Conservation (phyloP, 305 asterid species). For the Withania somnifera region DNA sequence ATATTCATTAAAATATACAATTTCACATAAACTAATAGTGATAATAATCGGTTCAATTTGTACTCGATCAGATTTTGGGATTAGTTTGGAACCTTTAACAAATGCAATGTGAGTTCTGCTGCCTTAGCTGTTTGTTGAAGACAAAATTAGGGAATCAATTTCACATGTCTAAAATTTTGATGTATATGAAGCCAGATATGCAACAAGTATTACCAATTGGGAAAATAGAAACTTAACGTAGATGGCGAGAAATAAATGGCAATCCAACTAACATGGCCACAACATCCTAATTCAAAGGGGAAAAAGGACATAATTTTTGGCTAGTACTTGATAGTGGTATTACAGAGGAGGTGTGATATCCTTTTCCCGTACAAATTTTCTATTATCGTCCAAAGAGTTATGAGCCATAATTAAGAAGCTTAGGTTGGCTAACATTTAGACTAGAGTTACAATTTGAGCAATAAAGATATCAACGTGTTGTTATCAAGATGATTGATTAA, state of each 20-base stretch:
- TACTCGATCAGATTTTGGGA: not conserved
- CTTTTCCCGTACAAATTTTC: not conserved
- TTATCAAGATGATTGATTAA: not conserved
- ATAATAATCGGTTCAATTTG: not conserved
- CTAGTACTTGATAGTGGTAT: not conserved
- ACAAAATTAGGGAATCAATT: not conserved
- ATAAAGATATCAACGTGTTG: not conserved
- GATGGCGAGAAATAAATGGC: not conserved
- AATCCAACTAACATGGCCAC: not conserved
- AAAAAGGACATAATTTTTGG: not conserved
- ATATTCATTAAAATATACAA: too few species aligned
- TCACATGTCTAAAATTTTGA: not conserved
- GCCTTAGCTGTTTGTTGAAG: not conserved
- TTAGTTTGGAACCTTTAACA: not conserved
- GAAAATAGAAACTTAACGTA: not conserved
- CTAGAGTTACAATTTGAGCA: not conserved
- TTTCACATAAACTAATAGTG: not conserved
- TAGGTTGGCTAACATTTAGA: not conserved
- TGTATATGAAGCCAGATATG: not conserved
- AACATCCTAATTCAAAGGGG: not conserved
- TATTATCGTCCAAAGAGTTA: not conserved
- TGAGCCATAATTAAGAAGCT: not conserved
- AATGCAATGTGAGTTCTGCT: not conserved
- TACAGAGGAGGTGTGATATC: not conserved
- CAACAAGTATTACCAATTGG: not conserved